Conservation (phyloP, 176 grass and related monocot genomes). For the Aechmea fasciata region DNA sequence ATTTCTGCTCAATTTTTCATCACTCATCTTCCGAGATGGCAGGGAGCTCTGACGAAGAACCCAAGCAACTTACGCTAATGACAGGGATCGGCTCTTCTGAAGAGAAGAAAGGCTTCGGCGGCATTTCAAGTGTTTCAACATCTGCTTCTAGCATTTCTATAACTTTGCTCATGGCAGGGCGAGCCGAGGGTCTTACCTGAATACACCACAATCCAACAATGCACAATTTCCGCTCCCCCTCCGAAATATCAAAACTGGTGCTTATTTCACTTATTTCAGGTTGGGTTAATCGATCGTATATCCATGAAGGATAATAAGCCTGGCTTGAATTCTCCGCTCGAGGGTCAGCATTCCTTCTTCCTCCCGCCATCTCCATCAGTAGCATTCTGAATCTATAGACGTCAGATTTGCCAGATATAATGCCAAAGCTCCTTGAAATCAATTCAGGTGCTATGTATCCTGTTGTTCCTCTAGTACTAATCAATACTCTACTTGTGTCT, state of each 20-base stretch:
- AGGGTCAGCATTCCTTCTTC: no score
- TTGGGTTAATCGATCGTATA: slow-evolving; percentile 16
- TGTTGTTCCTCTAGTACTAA: slow-evolving; percentile 2
- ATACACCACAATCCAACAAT: slow-evolving; percentile 37
- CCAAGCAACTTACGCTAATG: not conserved
- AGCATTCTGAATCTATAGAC: no score
- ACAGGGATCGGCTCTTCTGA: not conserved
- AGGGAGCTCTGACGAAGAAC: no score
- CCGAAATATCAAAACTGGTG: not conserved
- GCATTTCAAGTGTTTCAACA: not conserved
- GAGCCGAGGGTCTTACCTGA: slow-evolving; percentile 22
- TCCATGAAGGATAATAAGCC: slow-evolving; percentile 26
- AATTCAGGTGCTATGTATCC: no score
- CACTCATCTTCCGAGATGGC: no score
- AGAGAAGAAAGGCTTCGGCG: slow-evolving; percentile 27
- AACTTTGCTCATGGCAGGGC: slow-evolving; percentile 10
- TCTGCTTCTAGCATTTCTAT: not conserved
- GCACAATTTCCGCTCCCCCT: slow-evolving; percentile 31
- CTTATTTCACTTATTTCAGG: not conserved
- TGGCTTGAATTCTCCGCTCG: slow-evolving; percentile 9
- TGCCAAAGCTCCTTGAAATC: no score
- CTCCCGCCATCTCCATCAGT: no score
- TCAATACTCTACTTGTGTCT: slow-evolving; percentile 21
- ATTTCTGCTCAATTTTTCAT: no score
- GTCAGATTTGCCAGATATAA: no score